A percentile compares a stretch with the other conserved stretches of the same genome.
These are phyloP conservation scores for Fomitopsis serialis DNA, from an alignment of 768 basidiomycete species.

Conservation along the genomic window DNA sequence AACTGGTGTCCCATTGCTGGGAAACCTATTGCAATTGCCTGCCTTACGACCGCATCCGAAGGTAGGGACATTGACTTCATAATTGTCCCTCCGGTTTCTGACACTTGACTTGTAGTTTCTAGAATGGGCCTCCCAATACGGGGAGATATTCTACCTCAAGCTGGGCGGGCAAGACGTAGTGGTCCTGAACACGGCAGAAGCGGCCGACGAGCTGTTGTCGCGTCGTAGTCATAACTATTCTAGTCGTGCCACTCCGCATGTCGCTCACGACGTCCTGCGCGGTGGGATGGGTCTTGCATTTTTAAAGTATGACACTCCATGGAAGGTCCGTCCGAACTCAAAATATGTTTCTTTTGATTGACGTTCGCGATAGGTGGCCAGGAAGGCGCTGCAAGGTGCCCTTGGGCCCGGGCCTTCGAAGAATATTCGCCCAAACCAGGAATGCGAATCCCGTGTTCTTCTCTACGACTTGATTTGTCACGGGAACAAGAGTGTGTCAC, in stretches of 20 bases:
- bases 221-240: conserved; percentile 23
- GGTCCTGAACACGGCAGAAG: conserved; percentile 15
- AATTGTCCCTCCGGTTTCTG: not conserved
- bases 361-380: too few relatives aligned
- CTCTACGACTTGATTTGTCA: conserved; percentile 20
- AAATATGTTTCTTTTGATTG: too few relatives aligned
- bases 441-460: conserved; percentile 22
- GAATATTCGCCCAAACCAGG: conserved; percentile 17
- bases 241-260: conserved; percentile 24
- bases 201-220: conserved; percentile 16
- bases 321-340: conserved; percentile 20
- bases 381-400: conserved; percentile 19
- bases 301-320: conserved; percentile 23
- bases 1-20: conserved; percentile 25
- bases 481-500: conserved; percentile 6
- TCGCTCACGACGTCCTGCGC: conserved; percentile 27
- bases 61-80: not conserved
- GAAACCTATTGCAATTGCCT: conserved; percentile 24
- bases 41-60: not conserved
- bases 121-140: conserved; percentile 25
- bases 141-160: conserved; percentile 23
- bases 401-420: conserved; percentile 24
- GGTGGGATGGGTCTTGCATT: conserved; percentile 24
- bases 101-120: conserved; percentile 16
- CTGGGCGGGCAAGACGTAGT: conserved; percentile 17